Evolutionary conservation across 2,329 filamentous ascomycete genomes (phyloP).

Genomic region (Fusarium devonianum): DNA sequence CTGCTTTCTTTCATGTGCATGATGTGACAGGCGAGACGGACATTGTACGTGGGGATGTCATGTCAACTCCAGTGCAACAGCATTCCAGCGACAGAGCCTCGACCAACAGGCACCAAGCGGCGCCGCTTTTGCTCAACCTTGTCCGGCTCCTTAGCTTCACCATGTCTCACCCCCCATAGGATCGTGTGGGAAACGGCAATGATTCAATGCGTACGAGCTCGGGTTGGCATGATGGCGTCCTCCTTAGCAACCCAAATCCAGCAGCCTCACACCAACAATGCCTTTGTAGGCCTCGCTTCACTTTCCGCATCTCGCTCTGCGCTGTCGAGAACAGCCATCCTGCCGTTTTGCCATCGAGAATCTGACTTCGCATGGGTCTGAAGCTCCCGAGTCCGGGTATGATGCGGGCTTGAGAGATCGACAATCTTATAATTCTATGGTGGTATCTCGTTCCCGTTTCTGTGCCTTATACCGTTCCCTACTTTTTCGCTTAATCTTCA

Average conservation of each 20-base stretch:
- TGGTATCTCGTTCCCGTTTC: not conserved
- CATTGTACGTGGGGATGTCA: not conserved
- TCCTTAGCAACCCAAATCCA: slow-evolving; percentile 30
- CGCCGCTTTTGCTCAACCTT: not conserved
- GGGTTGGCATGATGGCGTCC: slow-evolving; percentile 30
- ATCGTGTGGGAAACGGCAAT: slow-evolving; percentile 17
- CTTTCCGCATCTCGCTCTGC: not conserved
- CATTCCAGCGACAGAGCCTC: slow-evolving; percentile 21
- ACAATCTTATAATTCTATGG: slow-evolving; percentile 21
- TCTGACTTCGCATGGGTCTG: not conserved
- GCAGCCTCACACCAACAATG: slow-evolving; percentile 14
- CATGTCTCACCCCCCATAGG: slow-evolving; percentile 18
- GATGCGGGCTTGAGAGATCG: not conserved
- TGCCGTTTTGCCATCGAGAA: not conserved
- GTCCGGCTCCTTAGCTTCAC: slow-evolving; percentile 2
- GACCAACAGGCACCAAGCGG: not conserved
- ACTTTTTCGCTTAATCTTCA: slow-evolving; percentile 1
- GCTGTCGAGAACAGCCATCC: not conserved
- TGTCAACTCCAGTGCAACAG: not conserved
- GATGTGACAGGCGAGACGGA: not conserved
- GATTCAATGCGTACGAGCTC: slow-evolving; percentile 1
- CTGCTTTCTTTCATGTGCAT: not conserved
- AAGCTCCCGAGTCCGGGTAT: slow-evolving; percentile 21
- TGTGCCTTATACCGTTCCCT: not conserved
- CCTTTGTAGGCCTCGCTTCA: slow-evolving; percentile 1